A percentile compares a stretch with the other conserved stretches of the same genome.
Evolutionary conservation across 495 filamentous ascomycete genomes (phyloP).

Genomic region (Eremomyces bilateralis): DNA sequence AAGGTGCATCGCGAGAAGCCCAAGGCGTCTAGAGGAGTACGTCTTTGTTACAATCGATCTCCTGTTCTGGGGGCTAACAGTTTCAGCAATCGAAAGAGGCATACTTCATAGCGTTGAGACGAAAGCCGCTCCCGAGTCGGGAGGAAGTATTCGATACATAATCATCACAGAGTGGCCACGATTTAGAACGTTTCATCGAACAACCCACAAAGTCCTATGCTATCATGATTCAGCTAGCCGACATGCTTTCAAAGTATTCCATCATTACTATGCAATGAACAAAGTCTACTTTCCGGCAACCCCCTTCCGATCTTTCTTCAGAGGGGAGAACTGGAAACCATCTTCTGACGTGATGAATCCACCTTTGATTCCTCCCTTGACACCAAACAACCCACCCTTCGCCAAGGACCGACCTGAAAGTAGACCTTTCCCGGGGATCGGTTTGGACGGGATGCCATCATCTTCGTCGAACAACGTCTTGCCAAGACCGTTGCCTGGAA

Average conservation of each 20-base stretch:
- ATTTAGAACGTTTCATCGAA: too few species aligned
- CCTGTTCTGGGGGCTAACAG: too few species aligned
- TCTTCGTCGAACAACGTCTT: slow-evolving; percentile 54
- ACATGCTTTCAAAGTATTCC: not conserved
- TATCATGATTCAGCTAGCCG: too few species aligned
- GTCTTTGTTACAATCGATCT: too few species aligned
- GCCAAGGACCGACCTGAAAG: slow-evolving; percentile 14
- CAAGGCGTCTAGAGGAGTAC: slow-evolving; percentile 65
- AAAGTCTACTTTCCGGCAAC: too few species aligned
- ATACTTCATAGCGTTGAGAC: slow-evolving; percentile 59
- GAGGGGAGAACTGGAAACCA: slow-evolving; percentile 42
- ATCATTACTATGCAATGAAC: too few species aligned
- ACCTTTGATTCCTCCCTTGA: slow-evolving; percentile 6
- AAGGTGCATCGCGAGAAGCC: slow-evolving; percentile 76
- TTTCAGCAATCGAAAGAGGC: slow-evolving; percentile 89
- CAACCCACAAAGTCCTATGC: too few species aligned
- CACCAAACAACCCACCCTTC: slow-evolving; percentile 2
- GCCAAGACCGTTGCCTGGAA: slow-evolving; percentile 34
- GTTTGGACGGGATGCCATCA: slow-evolving; percentile 32
- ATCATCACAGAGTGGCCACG: too few species aligned
- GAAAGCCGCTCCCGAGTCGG: slow-evolving; percentile 26
- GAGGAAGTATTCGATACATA: slow-evolving; percentile 20
- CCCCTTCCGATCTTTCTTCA: slow-evolving; percentile 52
- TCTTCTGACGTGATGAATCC: slow-evolving; percentile 21
- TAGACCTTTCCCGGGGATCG: slow-evolving; percentile 15